A percentile compares a stretch with the other conserved stretches of the same genome.
phyloP scores from a whole-genome alignment of 345 rosid genomes.

The Arabidopsis arenosa region DNA sequence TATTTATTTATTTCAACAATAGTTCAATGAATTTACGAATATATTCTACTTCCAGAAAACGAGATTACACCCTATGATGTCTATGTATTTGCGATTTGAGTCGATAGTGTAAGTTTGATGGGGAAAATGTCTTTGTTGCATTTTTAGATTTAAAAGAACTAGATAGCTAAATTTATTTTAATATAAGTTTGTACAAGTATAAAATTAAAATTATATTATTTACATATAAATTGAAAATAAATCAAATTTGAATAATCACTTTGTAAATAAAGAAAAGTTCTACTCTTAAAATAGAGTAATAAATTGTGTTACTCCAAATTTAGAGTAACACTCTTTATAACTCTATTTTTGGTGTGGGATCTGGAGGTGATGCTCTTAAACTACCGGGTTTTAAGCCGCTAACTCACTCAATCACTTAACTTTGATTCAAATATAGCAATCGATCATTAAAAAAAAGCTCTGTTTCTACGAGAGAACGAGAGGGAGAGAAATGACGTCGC shows the following conservation, averaged over 20 bases:
- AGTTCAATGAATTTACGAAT: too few relatives aligned
- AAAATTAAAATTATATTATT: too few relatives aligned
- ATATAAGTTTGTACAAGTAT: too few relatives aligned
- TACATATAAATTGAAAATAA: not conserved
- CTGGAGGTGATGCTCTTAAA: not conserved
- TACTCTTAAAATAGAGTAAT: not conserved
- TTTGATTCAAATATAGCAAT: not conserved
- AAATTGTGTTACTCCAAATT: not conserved
- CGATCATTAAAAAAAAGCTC: not conserved
- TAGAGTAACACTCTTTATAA: not conserved
- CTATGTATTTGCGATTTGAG: too few relatives aligned
- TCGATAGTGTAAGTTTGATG: too few relatives aligned
- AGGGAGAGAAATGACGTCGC: constrained; percentile 45
- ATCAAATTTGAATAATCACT: not conserved
- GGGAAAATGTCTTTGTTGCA: too few relatives aligned
- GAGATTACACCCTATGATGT: too few relatives aligned
- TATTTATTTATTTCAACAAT: too few relatives aligned
- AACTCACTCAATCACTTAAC: not conserved
- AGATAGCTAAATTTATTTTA: too few relatives aligned
- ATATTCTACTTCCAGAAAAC: too few relatives aligned
- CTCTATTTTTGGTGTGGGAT: not conserved
- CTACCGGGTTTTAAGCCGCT: not conserved
- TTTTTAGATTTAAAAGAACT: too few relatives aligned
- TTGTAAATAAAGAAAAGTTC: not conserved
- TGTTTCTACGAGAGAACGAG: not conserved